Base-by-base conservation (phyloP, 352 stramenopile species). In the Phytopythium boreale region DNA sequence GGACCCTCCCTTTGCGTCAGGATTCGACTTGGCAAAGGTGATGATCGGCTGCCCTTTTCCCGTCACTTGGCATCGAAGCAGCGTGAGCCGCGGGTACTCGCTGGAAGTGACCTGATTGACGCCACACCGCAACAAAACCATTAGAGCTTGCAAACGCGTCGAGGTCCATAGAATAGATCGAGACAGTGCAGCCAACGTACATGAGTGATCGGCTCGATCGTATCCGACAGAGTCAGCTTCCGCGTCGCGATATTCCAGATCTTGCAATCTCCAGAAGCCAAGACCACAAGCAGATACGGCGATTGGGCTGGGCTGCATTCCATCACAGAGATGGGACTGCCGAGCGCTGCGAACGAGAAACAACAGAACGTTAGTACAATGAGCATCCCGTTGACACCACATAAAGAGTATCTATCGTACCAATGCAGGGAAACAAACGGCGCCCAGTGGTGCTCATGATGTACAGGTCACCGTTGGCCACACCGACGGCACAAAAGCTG, bases 391-490 rank as follows among this genome's bases (percentile, higher is more conserved):
- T 41, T 56, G 29, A 52, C 2, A 17, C 29, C 4, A 34, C 29
- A 34, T 43, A n/a, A 47, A 26, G 34, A 15, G 20, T 4, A 59
- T 29, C 71, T 4, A 59, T 29, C 71, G 57, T 59, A 94, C 85
- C 66, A 39, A 96, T 93, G 63, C 70, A 91, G 14, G 88, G 88
- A 56, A 96, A 94, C 11, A 96, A 70, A 39, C 88, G 76, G 31
- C 84, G 74, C 4, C 88, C 88, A 39, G 70, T 84, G 1, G 64
- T 69, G 52, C 71, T 92, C 14, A 92, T 44, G 26, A 94, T 58
- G 61, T 90, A 87, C 15, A 96, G 67, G 41, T 92, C 76, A 1
- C 88, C 88, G 8, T 76, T 90, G 59, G 76, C 68, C 24, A 82
- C 76, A n/a, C 72, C 82, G 31, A 94, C 37, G 5, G 80, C 82